Evolutionary conservation across 2,329 filamentous ascomycete genomes (phyloP).

Genomic region (Claviceps sp.): DNA sequence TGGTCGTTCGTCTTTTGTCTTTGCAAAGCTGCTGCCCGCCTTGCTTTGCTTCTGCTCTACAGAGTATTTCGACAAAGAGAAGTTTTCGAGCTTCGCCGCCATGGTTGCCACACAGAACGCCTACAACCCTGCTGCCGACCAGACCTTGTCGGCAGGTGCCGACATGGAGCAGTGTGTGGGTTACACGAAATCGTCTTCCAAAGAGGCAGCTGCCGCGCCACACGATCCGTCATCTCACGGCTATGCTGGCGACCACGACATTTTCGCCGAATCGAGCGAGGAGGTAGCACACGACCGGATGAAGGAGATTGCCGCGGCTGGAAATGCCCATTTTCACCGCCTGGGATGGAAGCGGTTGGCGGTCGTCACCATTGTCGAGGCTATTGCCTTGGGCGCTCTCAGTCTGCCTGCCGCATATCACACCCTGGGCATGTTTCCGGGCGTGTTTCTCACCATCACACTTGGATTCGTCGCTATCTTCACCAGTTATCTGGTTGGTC

Average conservation of each 20-base stretch:
- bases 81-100: neutral
- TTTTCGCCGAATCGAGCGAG: slow-evolving; percentile 12
- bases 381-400: slow-evolving; percentile 39
- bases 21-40: no score
- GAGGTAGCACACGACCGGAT: slow-evolving; percentile 22
- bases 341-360: slow-evolving; percentile 45
- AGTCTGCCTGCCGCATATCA: slow-evolving; percentile 40
- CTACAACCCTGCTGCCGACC: neutral
- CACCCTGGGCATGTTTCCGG: slow-evolving; percentile 39
- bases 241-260: slow-evolving; percentile 5
- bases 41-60: no score
- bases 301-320: slow-evolving; percentile 28
- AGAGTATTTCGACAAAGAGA: no score
- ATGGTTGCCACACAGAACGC: slow-evolving; percentile 1
- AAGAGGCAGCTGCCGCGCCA: neutral
- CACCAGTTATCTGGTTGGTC: slow-evolving; percentile 32
- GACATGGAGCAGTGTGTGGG: neutral
- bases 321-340: slow-evolving; percentile 35
- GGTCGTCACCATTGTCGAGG: slow-evolving; percentile 41
- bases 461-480: slow-evolving; percentile 33
- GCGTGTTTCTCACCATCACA: slow-evolving; percentile 22
- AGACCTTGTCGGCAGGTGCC: neutral
- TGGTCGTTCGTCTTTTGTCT: no score
- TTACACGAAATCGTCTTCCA: neutral
- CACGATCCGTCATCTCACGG: neutral